phyloP scores from a whole-genome alignment of 148 eudicot genomes.

The Rhododendron henanense region DNA sequence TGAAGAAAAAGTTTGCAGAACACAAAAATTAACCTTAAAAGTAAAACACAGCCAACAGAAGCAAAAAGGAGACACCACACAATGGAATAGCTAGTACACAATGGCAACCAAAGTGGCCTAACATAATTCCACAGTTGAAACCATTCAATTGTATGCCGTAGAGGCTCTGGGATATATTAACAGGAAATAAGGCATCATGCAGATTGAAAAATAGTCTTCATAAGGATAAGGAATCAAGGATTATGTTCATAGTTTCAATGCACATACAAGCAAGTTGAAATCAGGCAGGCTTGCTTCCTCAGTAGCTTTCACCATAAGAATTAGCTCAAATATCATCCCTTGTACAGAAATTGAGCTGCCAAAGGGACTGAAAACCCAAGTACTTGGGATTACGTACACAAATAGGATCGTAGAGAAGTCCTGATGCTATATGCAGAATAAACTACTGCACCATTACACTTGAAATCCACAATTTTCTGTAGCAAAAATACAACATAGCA shows the following conservation, averaged over 20 bases:
- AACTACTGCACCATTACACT: not conserved
- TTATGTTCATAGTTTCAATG: not conserved
- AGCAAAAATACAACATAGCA: not conserved
- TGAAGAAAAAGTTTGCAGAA: not conserved
- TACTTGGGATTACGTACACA: not conserved
- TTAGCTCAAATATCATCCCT: not conserved
- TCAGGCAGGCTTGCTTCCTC: not conserved
- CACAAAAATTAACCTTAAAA: not conserved
- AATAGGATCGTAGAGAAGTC: not conserved
- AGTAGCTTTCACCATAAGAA: not conserved
- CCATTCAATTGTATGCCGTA: not conserved
- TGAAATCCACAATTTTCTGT: not conserved
- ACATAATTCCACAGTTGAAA: not conserved
- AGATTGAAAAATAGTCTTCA: not conserved
- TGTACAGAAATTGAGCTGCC: not conserved
- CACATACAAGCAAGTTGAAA: constrained; percentile 1
- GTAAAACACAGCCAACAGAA: not conserved
- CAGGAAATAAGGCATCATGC: not conserved
- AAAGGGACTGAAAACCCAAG: not conserved
- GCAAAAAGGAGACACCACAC: not conserved
- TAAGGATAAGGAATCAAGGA: not conserved
- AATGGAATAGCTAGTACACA: not conserved
- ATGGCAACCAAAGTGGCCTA: not conserved
- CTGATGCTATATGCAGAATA: not conserved
- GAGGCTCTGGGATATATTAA: not conserved